Conservation (phyloP, 305 asterid genomes). For the Rubia occidens region DNA sequence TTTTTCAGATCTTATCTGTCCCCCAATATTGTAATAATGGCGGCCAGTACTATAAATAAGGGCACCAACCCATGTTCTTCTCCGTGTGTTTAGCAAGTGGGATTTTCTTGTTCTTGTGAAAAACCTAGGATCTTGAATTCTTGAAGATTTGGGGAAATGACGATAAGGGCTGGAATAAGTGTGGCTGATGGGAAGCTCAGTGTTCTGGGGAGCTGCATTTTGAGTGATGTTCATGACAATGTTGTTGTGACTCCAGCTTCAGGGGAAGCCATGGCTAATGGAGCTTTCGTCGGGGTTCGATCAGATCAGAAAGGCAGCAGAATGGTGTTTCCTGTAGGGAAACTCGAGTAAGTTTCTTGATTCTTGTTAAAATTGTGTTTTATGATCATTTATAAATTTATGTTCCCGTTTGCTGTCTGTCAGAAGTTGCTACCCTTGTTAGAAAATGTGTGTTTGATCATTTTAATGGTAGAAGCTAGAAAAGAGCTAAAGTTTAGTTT, state of each 20-base stretch:
- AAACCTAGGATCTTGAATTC: background rate
- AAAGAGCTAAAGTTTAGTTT: background rate
- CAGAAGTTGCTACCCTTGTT: background rate
- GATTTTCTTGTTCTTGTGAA: background rate
- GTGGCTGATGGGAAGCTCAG: constrained; percentile 55
- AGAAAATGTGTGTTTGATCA: background rate
- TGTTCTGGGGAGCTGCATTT: constrained; percentile 56
- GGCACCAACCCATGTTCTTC: background rate
- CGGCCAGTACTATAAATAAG: constrained; percentile 10
- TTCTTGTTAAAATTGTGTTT: background rate
- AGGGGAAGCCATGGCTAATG: constrained; percentile 47
- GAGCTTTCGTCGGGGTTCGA: constrained; percentile 72
- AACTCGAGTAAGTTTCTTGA: constrained; percentile 39
- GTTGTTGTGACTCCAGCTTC: constrained; percentile 58
- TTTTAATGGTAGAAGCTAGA: background rate
- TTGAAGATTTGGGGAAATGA: constrained; percentile 31
- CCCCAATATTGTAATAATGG: background rate
- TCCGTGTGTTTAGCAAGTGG: background rate
- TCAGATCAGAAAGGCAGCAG: constrained; percentile 64
- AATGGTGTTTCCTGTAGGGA: constrained; percentile 66
- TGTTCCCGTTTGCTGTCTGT: no score
- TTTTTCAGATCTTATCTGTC: background rate
- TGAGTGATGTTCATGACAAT: constrained; percentile 52
- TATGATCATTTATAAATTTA: no score
- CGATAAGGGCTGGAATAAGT: constrained; percentile 61